phyloP scores from a whole-genome alignment of 331 rosid species.

The Phaseolus coccineus region DNA sequence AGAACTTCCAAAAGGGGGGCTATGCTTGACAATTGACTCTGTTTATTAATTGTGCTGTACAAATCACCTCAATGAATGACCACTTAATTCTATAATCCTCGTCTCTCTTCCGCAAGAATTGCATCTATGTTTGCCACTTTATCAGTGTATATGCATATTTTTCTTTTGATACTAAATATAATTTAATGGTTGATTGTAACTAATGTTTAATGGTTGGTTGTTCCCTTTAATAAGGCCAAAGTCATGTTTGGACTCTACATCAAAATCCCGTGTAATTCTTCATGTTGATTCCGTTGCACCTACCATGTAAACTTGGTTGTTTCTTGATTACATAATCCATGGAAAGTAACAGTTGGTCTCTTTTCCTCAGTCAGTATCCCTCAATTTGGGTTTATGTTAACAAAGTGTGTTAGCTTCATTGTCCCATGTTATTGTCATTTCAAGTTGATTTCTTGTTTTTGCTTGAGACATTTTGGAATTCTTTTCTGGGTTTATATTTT shows the following conservation, averaged over 20 bases:
- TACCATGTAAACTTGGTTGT: slow-evolving; percentile 49
- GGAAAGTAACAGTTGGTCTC: slow-evolving; percentile 57
- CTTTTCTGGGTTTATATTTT: neutral
- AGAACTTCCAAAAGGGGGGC: neutral
- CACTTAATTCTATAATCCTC: slow-evolving; percentile 7
- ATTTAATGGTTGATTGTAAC: neutral
- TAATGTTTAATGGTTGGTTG: slow-evolving; percentile 13
- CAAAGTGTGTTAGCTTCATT: neutral
- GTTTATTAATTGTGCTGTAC: slow-evolving; percentile 6
- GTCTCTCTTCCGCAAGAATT: neutral
- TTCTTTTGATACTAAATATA: slow-evolving; percentile 13
- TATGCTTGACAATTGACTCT: neutral
- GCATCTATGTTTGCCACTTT: neutral
- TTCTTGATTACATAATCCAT: slow-evolving; percentile 60
- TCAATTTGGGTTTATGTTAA: slow-evolving; percentile 11
- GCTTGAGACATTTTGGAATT: slow-evolving; percentile 26
- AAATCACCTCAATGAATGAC: neutral
- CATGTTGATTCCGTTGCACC: slow-evolving; percentile 32
- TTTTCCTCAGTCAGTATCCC: slow-evolving; percentile 12
- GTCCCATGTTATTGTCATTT: neutral
- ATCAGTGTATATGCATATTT: neutral
- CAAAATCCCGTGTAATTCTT: slow-evolving; percentile 10
- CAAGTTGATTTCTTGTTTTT: neutral
- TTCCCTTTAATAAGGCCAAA: neutral
- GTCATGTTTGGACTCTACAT: slow-evolving; percentile 22